These are phyloP conservation scores for Glycine soja DNA, from an alignment of 306 rosid species.

Conservation along the genomic window DNA sequence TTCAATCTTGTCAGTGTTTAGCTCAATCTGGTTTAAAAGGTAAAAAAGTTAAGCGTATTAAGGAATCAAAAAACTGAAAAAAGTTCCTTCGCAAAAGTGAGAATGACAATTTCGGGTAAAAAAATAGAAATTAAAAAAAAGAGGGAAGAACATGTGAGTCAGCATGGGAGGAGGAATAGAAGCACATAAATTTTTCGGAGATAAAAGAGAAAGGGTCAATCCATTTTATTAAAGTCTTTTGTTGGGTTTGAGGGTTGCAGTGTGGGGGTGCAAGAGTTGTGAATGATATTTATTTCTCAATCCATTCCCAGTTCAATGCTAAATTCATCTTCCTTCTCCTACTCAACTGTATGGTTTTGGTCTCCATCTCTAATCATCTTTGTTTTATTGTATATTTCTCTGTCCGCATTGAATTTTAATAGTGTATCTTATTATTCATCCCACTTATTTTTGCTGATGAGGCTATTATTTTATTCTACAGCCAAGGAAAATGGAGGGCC, in stretches of 20 bases:
- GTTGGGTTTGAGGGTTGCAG: conserved; percentile 50
- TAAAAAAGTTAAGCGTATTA: conserved; percentile 48
- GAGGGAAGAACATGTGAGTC: conserved; percentile 35
- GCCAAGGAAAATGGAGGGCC: conserved; percentile 84
- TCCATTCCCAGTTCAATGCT: conserved; percentile 53
- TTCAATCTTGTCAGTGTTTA: conserved; percentile 55
- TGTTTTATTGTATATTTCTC: background rate
- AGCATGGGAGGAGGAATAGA: conserved; percentile 28
- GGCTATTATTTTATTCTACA: conserved; percentile 37
- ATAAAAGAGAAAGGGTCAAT: conserved; percentile 20
- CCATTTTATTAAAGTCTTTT: background rate
- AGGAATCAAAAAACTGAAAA: conserved; percentile 36
- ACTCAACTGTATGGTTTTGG: conserved; percentile 55
- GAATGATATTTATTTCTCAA: conserved; percentile 48
- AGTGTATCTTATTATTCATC: conserved; percentile 19
- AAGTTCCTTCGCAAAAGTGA: conserved; percentile 49
- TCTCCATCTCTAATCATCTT: conserved; percentile 1
- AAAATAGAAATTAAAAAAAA: background rate
- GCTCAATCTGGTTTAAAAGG: conserved; percentile 59
- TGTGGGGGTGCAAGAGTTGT: conserved; percentile 47
- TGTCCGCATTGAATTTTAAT: conserved; percentile 25
- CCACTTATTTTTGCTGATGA: conserved; percentile 36
- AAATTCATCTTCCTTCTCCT: conserved; percentile 50
- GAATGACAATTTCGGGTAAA: conserved; percentile 44
- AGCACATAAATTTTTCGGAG: conserved; percentile 38